Evolutionary conservation across 2,329 filamentous ascomycete genomes (phyloP).

Genomic region (Trichothecium roseum): DNA sequence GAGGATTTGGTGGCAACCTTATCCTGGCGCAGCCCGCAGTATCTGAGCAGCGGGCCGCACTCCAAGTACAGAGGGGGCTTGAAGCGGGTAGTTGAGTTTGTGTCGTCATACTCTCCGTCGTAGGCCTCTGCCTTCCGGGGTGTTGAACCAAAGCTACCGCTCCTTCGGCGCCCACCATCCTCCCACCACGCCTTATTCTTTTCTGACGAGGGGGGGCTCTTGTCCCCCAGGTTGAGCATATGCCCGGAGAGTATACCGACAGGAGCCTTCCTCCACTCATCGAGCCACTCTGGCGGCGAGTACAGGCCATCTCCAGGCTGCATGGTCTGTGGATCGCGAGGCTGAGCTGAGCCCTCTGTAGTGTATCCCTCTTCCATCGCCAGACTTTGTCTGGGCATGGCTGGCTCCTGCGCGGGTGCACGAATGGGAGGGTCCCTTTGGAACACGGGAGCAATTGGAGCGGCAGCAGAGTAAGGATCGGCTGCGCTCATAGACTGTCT

Average conservation of each 20-base stretch:
- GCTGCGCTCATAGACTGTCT: background rate
- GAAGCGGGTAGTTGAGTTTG: slow-evolving; percentile 59
- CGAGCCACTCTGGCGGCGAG: slow-evolving; percentile 47
- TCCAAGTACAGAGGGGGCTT: slow-evolving; percentile 76
- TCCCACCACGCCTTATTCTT: slow-evolving; percentile 71
- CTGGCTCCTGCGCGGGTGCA: slow-evolving; percentile 6
- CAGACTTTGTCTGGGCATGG: slow-evolving; percentile 10
- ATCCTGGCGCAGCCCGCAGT: slow-evolving; percentile 71
- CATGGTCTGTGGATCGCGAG: slow-evolving; percentile 27
- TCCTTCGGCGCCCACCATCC: slow-evolving; percentile 34
- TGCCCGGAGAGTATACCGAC: slow-evolving; percentile 48
- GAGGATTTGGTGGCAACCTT: slow-evolving; percentile 18
- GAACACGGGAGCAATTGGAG: background rate
- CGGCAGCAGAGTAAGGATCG: slow-evolving; percentile 1
- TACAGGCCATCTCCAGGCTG: slow-evolving; percentile 46
- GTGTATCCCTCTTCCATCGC: slow-evolving; percentile 20
- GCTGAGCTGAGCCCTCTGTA: slow-evolving; percentile 18
- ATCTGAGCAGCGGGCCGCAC: slow-evolving; percentile 83
- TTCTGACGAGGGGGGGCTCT: slow-evolving; percentile 25
- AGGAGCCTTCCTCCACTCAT: slow-evolving; percentile 64
- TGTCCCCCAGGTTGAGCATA: slow-evolving; percentile 48
- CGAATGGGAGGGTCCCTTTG: background rate
- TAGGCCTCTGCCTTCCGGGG: slow-evolving; percentile 52
- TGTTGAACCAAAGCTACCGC: slow-evolving; percentile 33
- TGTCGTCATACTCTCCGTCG: slow-evolving; percentile 57